These are phyloP conservation scores for Globisporangium recalcitrans DNA, from an alignment of 352 stramenopile species.

Conservation along the genomic window DNA sequence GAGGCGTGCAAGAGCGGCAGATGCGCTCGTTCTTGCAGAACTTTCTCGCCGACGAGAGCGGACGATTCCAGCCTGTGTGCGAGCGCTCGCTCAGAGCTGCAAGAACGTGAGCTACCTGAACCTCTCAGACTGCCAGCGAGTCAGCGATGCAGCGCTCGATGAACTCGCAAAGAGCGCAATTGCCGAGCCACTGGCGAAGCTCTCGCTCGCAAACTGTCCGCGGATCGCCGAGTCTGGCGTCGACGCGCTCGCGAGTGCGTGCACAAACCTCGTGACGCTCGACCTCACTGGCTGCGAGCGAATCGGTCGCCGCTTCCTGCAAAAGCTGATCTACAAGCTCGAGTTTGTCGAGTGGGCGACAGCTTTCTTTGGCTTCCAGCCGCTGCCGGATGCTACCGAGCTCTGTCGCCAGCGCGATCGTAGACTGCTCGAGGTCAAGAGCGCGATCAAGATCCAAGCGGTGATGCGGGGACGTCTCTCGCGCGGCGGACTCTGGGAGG, in stretches of 20 bases:
- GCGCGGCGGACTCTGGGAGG: constrained; percentile 63
- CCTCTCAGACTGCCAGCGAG: constrained; percentile 63
- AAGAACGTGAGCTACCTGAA: constrained; percentile 58
- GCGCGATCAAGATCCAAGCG: constrained; percentile 73
- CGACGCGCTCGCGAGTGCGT: constrained; percentile 44
- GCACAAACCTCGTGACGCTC: constrained; percentile 78
- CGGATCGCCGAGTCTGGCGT: constrained; percentile 74
- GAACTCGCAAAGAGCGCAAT: constrained; percentile 28
- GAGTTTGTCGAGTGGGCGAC: constrained; percentile 80
- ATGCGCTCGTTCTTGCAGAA: constrained; percentile 91
- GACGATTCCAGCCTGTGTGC: constrained; percentile 57
- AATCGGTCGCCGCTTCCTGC: constrained; percentile 70
- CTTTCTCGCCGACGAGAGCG: constrained; percentile 78
- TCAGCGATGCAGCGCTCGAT: constrained; percentile 65
- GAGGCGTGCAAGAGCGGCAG: constrained; percentile 44
- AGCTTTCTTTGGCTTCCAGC: constrained; percentile 84
- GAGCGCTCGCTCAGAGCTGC: constrained; percentile 55
- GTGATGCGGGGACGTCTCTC: constrained; percentile 76
- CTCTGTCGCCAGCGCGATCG: constrained; percentile 61
- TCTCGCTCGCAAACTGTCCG: constrained; percentile 66
- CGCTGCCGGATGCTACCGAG: constrained; percentile 73
- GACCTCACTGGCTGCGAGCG: constrained; percentile 75
- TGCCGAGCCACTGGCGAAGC: constrained; percentile 22
- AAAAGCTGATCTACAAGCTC: constrained; percentile 62
- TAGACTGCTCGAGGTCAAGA: constrained; percentile 32